These are phyloP conservation scores for Corylus avellana DNA, from an alignment of 306 rosid genomes.

Conservation along the genomic window DNA sequence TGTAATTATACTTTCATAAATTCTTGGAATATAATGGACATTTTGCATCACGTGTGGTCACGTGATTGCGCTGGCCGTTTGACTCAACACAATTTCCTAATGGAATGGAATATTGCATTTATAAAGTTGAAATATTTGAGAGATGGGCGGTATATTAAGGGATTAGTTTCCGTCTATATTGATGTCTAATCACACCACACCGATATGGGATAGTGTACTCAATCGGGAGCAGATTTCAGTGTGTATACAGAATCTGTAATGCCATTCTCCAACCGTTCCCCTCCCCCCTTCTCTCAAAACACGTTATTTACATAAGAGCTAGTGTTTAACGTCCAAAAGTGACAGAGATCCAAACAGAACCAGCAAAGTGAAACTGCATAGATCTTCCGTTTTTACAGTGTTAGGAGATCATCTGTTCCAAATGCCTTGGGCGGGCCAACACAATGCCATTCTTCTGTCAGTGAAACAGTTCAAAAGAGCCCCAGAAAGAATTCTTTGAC, in stretches of 20 bases:
- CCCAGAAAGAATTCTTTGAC: not conserved
- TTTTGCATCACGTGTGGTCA: too few species aligned
- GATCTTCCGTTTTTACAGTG: not conserved
- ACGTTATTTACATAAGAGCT: not conserved
- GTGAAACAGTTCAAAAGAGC: not conserved
- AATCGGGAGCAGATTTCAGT: not conserved
- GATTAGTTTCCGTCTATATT: too few species aligned
- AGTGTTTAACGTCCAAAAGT: not conserved
- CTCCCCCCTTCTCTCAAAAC: not conserved
- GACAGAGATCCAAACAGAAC: conserved; percentile 6
- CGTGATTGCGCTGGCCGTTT: too few species aligned
- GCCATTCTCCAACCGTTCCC: not conserved
- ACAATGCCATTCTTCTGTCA: not conserved
- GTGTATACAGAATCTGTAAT: not conserved
- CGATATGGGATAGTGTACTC: too few species aligned
- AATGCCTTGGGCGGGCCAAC: not conserved
- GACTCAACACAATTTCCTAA: too few species aligned
- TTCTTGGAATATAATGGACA: too few species aligned
- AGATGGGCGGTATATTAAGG: too few species aligned
- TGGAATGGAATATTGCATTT: too few species aligned
- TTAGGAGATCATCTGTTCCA: not conserved
- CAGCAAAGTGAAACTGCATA: not conserved
- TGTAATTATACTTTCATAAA: too few species aligned
- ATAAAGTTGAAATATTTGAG: too few species aligned
- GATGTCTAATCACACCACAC: too few species aligned